Base-by-base conservation (phyloP, 495 filamentous ascomycete species). In the Hypomontagnella submonticulosa region DNA sequence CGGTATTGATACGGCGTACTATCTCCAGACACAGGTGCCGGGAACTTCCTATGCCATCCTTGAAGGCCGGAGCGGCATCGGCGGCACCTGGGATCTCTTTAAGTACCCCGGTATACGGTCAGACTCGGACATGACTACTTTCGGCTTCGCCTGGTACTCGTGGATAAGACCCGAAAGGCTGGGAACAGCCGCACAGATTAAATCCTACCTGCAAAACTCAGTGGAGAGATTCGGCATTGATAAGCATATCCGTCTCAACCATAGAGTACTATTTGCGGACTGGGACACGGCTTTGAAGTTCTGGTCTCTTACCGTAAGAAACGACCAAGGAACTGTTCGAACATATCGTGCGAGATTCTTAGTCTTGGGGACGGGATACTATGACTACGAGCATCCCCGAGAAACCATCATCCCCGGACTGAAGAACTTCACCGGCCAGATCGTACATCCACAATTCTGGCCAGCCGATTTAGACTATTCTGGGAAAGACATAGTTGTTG, bases 71-170 rank as follows among this genome's bases (percentile, higher is more conserved):
- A 63, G 74, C 49, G 76, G 76, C 1, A 75, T 91, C 5, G 90
- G 90, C 11, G 90, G 90, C 2, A 92, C 90, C 1, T 92, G 90
- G 89, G 85, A 86, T 70, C 83, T 91, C 36, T 92, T 89, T 77
- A 81, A 83, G 27, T 92, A 91, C 55, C 89, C 89, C 4, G 89
- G 89, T 0, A 81, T 89, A 54, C 86, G 88, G 49, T 87, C 85
- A 32, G 88, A 91, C 75, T 88, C 85, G 3, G 83, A 90, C 72
- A 79, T 91, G 42, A 84, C 82, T 61, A 83, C 88, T 2, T 91
- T 89, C 55, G 88, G 88, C 38, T 89, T 91, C 58, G 38, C 50
- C 3, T 71, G 69, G 69, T 77, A 84, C 27, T 87, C 87, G 11
- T 92, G 89, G 89, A 75, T 76, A 1, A 75, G 37, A n/a, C n/a